Base-by-base conservation (phyloP, 164 flowering plant genomes). In the Aristolochia californica region DNA sequence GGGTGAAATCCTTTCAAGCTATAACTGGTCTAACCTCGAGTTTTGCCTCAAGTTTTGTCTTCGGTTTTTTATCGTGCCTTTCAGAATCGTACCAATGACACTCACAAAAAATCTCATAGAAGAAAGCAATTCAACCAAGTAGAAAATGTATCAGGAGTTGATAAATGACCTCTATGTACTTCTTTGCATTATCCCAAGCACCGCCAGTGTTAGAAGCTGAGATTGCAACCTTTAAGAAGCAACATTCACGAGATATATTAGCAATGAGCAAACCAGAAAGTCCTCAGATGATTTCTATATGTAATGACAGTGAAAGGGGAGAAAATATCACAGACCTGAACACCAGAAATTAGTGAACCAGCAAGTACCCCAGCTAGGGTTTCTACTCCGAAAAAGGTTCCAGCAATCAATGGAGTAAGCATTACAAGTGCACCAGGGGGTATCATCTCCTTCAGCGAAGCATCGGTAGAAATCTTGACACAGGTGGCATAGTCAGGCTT, bases 141-240 rank as follows among this genome's bases (percentile, higher is more conserved):
- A n/a, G n/a, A n/a, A n/a, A n/a, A n/a, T n/a, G n/a, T n/a, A n/a
- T n/a, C n/a, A n/a, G n/a, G n/a, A n/a, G n/a, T n/a, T n/a, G n/a
- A n/a, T n/a, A n/a, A n/a, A n/a, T 56, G 59, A 64, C 72, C 72
- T 68, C 72, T 20, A 68, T 68, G 43, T 68, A 68, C 25, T 68
- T 68, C 57, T 68, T 68, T 52, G 72, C 72, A 48, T 70, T 69
- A 44, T 69, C 72, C 72, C 72, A 69, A 21, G 72, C 72, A 49
- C 72, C 72, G n/a, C 72, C 72, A 16, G 72, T 69, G 65, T 69
- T 69, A 30, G 72, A 69, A 20, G 72, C 72, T 7, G 72, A 69
- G 22, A 69, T 69, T 5, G 72, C 72, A 23, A 69, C 48, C 72
- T 69, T 48, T 47, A 45, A 40, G 23, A 26, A 18, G 25, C 54